A percentile compares a stretch with the other conserved stretches of the same genome.
Conservation (phyloP, 139 green algal genomes). For the Tetradesmus lagerheimii region DNA sequence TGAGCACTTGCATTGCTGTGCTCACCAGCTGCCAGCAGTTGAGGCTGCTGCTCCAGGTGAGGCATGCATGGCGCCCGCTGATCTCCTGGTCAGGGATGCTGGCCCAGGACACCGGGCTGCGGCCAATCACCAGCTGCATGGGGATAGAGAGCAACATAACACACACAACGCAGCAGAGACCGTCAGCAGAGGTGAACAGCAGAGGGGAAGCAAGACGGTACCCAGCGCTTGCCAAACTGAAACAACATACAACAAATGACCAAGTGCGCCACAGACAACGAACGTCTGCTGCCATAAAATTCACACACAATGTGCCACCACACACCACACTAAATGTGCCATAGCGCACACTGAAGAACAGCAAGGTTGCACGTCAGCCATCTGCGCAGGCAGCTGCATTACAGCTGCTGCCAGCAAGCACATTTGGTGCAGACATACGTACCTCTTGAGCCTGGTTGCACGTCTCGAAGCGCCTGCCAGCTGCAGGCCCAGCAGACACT, state of each 20-base stretch:
- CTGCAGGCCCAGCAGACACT: slow-evolving; percentile 63
- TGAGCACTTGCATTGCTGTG: too few species aligned
- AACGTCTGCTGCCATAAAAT: too few species aligned
- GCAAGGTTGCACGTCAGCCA: background rate
- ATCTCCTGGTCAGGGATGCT: slow-evolving; percentile 79
- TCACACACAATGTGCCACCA: too few species aligned
- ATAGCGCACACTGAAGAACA: too few species aligned
- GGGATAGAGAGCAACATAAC: background rate
- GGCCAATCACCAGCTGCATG: slow-evolving; percentile 77
- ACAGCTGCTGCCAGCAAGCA: background rate
- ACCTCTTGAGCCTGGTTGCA: slow-evolving; percentile 46
- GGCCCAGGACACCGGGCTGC: slow-evolving; percentile 60
- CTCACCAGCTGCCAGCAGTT: slow-evolving; percentile 42
- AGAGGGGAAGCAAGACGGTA: background rate
- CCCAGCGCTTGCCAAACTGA: too few species aligned
- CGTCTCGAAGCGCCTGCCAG: slow-evolving; percentile 44
- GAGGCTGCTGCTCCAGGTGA: slow-evolving; percentile 62
- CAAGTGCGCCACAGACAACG: too few species aligned
- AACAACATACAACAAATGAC: too few species aligned
- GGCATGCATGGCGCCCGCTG: slow-evolving; percentile 67
- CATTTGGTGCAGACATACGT: background rate
- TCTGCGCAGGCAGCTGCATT: background rate
- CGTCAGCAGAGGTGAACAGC: background rate
- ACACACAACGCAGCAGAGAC: background rate
- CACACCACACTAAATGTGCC: too few species aligned